phyloP scores from a whole-genome alignment of 805 yeast genomes.

The Zygoascus biomembranicola region DNA sequence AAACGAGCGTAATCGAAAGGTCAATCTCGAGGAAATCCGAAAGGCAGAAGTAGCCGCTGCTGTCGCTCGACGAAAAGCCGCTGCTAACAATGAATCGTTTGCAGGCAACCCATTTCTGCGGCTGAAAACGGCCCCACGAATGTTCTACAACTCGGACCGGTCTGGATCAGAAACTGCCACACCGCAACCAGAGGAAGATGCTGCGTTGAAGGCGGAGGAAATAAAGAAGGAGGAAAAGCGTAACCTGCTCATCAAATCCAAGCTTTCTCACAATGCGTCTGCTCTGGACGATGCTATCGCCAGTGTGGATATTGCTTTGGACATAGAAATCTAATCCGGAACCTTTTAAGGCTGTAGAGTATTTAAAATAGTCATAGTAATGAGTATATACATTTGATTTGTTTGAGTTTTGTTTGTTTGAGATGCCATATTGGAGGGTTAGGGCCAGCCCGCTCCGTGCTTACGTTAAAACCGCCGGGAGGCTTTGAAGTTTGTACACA shows the following conservation, averaged over 20 bases:
- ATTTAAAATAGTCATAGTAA: background rate
- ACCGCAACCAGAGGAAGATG: constrained; percentile 43
- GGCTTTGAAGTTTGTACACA: no score
- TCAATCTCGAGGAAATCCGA: constrained; percentile 68
- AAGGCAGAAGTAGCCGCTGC: constrained; percentile 66
- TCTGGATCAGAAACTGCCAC: constrained; percentile 28
- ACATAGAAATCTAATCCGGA: constrained; percentile 23
- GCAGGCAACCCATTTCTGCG: constrained; percentile 77
- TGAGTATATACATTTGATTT: background rate
- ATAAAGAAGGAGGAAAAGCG: constrained; percentile 23
- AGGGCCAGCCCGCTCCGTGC: background rate
- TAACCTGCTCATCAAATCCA: background rate
- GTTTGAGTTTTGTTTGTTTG: no score
- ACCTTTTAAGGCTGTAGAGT: background rate
- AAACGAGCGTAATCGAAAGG: constrained; percentile 76
- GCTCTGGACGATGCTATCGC: constrained; percentile 33
- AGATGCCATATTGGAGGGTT: no score
- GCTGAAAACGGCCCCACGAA: constrained; percentile 76
- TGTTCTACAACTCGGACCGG: constrained; percentile 51
- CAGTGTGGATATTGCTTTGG: constrained; percentile 28
- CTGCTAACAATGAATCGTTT: constrained; percentile 26
- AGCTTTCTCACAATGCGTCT: constrained; percentile 10
- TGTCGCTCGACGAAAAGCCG: constrained; percentile 41
- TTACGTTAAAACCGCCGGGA: no score
- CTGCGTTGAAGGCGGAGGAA: constrained; percentile 30